These are phyloP conservation scores for Candida stauntonica DNA, from an alignment of 805 yeast genomes.

Conservation along the genomic window DNA sequence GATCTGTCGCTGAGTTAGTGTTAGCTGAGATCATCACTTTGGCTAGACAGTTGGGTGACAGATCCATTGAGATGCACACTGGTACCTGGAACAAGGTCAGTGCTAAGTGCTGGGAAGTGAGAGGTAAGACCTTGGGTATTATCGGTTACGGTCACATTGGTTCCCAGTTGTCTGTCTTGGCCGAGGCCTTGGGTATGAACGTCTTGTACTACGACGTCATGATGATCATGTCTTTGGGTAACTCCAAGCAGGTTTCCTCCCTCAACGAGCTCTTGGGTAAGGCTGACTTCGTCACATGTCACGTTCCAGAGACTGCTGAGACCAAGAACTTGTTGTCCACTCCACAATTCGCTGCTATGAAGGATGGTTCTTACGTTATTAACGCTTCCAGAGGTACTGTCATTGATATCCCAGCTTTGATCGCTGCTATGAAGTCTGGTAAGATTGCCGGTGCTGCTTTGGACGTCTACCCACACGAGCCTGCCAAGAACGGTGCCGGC, in stretches of 20 bases:
- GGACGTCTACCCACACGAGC: constrained; percentile 96
- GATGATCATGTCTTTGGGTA: constrained; percentile 95
- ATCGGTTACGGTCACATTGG: constrained; percentile 99
- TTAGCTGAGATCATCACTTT: constrained; percentile 90
- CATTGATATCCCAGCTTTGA: constrained; percentile 90
- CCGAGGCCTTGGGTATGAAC: constrained; percentile 97
- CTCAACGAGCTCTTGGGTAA: constrained; percentile 74
- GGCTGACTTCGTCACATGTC: constrained; percentile 88
- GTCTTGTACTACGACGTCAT: constrained; percentile 88
- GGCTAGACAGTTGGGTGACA: constrained; percentile 95
- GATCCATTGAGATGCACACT: constrained; percentile 91
- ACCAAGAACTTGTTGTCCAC: constrained; percentile 86
- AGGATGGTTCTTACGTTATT: constrained; percentile 88
- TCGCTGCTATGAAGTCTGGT: constrained; percentile 87
- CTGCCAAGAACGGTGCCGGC: constrained; percentile 91
- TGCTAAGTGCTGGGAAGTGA: constrained; percentile 95
- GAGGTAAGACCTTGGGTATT: constrained; percentile 97
- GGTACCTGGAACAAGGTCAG: constrained; percentile 98
- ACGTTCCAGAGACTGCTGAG: constrained; percentile 92
- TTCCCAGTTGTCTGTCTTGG: constrained; percentile 91
- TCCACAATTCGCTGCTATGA: constrained; percentile 94
- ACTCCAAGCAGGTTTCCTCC: constrained; percentile 86
- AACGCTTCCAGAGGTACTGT: constrained; percentile 98
- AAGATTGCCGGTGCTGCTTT: constrained; percentile 96
- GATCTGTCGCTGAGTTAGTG: constrained; percentile 97